A percentile compares a stretch with the other conserved stretches of the same genome.
Conservation (phyloP, 2,329 filamentous ascomycete genomes). For the Clarireedia homoeocarpa region DNA sequence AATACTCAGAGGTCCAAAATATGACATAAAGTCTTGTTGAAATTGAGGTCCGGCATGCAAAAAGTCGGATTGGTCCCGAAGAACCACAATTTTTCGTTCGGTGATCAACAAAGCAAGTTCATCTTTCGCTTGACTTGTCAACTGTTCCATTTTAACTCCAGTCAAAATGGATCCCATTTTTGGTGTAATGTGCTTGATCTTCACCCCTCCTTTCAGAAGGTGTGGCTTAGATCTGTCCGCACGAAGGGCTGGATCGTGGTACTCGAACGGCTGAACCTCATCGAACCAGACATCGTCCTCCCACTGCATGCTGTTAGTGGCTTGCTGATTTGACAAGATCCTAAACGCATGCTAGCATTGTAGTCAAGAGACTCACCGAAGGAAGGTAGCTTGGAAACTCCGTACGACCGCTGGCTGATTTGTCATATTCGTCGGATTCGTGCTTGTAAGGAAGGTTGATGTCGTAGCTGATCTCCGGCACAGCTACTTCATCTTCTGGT, state of each 20-base stretch:
- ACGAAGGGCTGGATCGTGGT: constrained; percentile 38
- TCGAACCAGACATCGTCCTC: constrained; percentile 38
- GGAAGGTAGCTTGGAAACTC: constrained; percentile 39
- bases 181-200: constrained; percentile 49
- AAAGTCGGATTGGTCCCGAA: constrained; percentile 43
- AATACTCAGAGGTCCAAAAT: constrained; percentile 57
- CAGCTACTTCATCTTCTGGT: constrained; percentile 13
- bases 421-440: constrained; percentile 30
- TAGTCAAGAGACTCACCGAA: constrained; percentile 16
- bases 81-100: constrained; percentile 36
- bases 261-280: constrained; percentile 36
- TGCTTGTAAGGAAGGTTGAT: constrained; percentile 41
- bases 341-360: neutral
- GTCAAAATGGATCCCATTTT: constrained; percentile 35
- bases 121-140: constrained; percentile 33
- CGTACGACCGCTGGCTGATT: constrained; percentile 30
- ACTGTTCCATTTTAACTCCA: constrained; percentile 33
- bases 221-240: constrained; percentile 57
- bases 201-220: constrained; percentile 50
- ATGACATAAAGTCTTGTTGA: constrained; percentile 52
- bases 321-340: neutral
- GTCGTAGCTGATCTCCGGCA: constrained; percentile 32
- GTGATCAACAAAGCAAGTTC: constrained; percentile 37
- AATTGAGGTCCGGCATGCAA: constrained; percentile 51
- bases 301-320: constrained; percentile 26